phyloP scores from a whole-genome alignment of 805 yeast species.

The Kodamaea restingae region DNA sequence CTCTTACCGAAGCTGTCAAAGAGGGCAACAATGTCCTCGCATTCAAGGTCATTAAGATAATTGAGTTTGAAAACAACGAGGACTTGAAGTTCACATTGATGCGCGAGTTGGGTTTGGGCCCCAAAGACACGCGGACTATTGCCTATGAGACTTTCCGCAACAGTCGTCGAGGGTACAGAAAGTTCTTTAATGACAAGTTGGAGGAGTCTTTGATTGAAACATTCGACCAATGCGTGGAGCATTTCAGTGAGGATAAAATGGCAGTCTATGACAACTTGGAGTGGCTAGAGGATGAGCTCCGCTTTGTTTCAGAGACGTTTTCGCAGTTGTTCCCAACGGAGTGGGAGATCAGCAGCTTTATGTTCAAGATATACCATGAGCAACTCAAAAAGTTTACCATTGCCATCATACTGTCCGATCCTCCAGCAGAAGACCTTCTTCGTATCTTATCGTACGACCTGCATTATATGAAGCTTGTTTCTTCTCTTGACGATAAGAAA shows the following conservation, averaged over 20 bases:
- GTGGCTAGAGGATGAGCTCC: slow-evolving; percentile 81
- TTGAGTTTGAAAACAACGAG: slow-evolving; percentile 76
- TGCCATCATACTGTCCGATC: slow-evolving; percentile 62
- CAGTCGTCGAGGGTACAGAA: slow-evolving; percentile 54
- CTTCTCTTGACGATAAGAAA: slow-evolving; percentile 36
- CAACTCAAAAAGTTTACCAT: slow-evolving; percentile 62
- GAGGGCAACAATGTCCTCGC: slow-evolving; percentile 65
- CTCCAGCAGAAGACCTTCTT: slow-evolving; percentile 73
- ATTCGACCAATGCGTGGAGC: slow-evolving; percentile 60
- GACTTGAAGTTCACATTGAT: slow-evolving; percentile 52
- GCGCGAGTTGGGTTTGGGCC: slow-evolving; percentile 24
- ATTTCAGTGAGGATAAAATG: slow-evolving; percentile 47
- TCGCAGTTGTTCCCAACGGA: slow-evolving; percentile 58
- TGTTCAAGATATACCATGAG: slow-evolving; percentile 63
- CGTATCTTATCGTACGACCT: slow-evolving; percentile 75
- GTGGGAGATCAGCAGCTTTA: slow-evolving; percentile 69
- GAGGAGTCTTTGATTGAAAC: slow-evolving; percentile 60
- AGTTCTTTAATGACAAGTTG: slow-evolving; percentile 55
- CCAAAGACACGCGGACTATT: slow-evolving; percentile 15
- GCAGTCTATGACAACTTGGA: slow-evolving; percentile 65
- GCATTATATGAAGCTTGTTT: slow-evolving; percentile 45
- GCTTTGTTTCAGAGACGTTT: slow-evolving; percentile 58
- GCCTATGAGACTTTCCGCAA: slow-evolving; percentile 31
- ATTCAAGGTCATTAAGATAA: slow-evolving; percentile 66
- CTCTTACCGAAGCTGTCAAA: slow-evolving; percentile 68